These are phyloP conservation scores for Xerocomus amazonicus DNA, from an alignment of 1,284 basidiomycete genomes.

Conservation along the genomic window DNA sequence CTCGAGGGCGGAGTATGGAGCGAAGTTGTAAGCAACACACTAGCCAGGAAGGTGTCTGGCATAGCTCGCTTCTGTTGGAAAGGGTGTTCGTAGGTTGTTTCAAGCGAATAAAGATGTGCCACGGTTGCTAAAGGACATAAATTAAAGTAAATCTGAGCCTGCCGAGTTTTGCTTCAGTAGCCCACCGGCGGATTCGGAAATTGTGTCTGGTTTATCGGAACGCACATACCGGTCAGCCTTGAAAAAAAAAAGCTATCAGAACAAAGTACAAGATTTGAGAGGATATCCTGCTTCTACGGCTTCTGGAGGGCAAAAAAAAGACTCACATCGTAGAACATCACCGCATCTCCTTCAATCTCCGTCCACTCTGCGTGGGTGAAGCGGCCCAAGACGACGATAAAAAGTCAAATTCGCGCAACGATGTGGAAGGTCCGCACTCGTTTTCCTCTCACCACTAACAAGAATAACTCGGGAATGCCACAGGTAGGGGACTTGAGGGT, in stretches of 20 bases:
- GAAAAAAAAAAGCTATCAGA: slow-evolving; percentile 42
- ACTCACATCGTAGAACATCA: slow-evolving; percentile 14
- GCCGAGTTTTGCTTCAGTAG: slow-evolving; percentile 2
- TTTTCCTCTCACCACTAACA: slow-evolving; percentile 51
- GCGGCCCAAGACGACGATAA: not conserved
- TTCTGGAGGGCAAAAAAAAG: slow-evolving; percentile 20
- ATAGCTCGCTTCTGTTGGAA: slow-evolving; percentile 19
- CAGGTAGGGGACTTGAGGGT: slow-evolving; percentile 29
- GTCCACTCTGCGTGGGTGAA: not conserved
- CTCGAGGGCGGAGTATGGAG: slow-evolving; percentile 43
- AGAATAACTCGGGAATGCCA: slow-evolving; percentile 49
- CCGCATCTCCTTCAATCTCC: not conserved
- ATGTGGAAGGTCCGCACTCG: slow-evolving; percentile 47
- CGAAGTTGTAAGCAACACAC: slow-evolving; percentile 29
- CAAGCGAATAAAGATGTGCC: slow-evolving; percentile 42
- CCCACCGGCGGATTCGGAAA: slow-evolving; percentile 3
- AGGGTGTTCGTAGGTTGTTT: slow-evolving; percentile 37
- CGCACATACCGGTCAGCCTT: slow-evolving; percentile 46
- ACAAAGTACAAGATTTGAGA: slow-evolving; percentile 42
- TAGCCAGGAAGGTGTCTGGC: slow-evolving; percentile 1
- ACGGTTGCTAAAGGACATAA: slow-evolving; percentile 55
- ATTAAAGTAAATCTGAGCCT: slow-evolving; percentile 40
- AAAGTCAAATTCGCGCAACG: slow-evolving; percentile 38
- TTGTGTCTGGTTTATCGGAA: slow-evolving; percentile 39
- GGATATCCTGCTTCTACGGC: slow-evolving; percentile 41